A percentile compares a stretch with the other conserved stretches of the same genome.
Evolutionary conservation across 2,329 filamentous ascomycete species (phyloP).

Genomic region (Exophiala viscosa): DNA sequence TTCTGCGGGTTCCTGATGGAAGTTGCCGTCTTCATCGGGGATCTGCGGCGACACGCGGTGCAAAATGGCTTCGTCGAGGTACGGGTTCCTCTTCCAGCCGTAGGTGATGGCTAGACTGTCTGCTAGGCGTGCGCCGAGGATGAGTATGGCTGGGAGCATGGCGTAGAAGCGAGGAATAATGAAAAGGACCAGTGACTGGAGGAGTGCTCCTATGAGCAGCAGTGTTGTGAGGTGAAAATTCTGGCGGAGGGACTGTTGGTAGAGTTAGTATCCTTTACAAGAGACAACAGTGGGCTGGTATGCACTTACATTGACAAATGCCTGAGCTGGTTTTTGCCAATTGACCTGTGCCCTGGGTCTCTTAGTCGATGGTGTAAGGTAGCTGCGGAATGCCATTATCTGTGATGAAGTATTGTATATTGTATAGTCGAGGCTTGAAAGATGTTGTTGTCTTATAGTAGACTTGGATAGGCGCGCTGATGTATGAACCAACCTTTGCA

Average conservation of each 20-base stretch:
- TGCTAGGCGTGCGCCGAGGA: slow-evolving; percentile 33
- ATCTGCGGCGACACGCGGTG: slow-evolving; percentile 39
- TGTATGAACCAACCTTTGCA: too few relatives aligned
- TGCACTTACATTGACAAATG: slow-evolving; percentile 11
- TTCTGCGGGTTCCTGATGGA: slow-evolving; percentile 27
- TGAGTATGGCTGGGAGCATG: slow-evolving; percentile 33
- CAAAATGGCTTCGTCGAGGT: slow-evolving; percentile 35
- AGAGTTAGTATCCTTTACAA: background rate
- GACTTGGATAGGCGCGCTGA: too few relatives aligned
- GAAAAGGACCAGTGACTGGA: slow-evolving; percentile 38
- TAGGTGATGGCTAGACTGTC: slow-evolving; percentile 35
- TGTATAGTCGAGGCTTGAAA: too few relatives aligned
- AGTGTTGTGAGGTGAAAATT: slow-evolving; percentile 40
- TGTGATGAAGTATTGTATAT: too few relatives aligned
- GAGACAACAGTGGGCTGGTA: background rate
- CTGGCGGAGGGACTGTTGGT: slow-evolving; percentile 29
- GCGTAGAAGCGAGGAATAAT: slow-evolving; percentile 33
- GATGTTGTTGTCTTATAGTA: too few relatives aligned
- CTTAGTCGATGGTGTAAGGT: slow-evolving; percentile 12
- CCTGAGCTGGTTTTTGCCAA: background rate
- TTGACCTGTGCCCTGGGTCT: slow-evolving; percentile 12
- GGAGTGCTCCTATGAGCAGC: slow-evolving; percentile 39
- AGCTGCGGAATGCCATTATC: slow-evolving; percentile 11
- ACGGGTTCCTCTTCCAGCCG: slow-evolving; percentile 37
- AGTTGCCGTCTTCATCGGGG: slow-evolving; percentile 34